Evolutionary conservation across 2,329 filamentous ascomycete species (phyloP), one percentile per base, ranked within the genome.

Genomic region (Aspergillus sp.): DNA sequence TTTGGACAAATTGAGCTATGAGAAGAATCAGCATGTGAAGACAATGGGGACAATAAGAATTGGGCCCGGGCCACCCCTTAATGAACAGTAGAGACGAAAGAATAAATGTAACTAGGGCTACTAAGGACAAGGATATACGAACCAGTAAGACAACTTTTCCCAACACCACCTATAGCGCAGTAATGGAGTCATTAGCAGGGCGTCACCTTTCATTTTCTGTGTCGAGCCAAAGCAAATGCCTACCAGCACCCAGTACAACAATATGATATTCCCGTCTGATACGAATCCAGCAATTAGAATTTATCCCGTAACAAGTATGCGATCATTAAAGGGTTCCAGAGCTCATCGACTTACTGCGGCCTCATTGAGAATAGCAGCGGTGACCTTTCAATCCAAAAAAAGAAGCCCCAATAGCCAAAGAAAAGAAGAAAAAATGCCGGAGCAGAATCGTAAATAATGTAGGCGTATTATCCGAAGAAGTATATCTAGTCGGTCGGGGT

Each of bases 111-210:
- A 17, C 41, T 38, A 37, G 23, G 41, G 13, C 3, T 44, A 27
- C 15, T 44, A 37, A 23, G 45, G 53, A 53, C 51, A 15, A 33
- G 27, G 52, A 50, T 51, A 66, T 51, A 66, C 75, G 67, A 76
- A 93, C 88, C 88, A 69, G 89, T 95, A 60, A 95, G 76, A 76
- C 89, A 94, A 68, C 88, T 94, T 73, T 95, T 95, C 53, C 89
- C 89, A 64, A 95, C 89, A 67, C 89, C 89, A 72, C 89, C 86
- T 89, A 67, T 61, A 62, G 50, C 42, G 51, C 39, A 45, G 37
- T 10, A 12, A 20, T 19, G 44, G 19, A 49, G 43, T 27, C 51
- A 51, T 51, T 44, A 60, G 58, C 56, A 57, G 55, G 49, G 42
- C 12, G 4, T 30, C 25, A 12, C 25, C n/a, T 30, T 6, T 6